Conservation (phyloP, 164 flowering plant genomes). For the Piper longum region DNA sequence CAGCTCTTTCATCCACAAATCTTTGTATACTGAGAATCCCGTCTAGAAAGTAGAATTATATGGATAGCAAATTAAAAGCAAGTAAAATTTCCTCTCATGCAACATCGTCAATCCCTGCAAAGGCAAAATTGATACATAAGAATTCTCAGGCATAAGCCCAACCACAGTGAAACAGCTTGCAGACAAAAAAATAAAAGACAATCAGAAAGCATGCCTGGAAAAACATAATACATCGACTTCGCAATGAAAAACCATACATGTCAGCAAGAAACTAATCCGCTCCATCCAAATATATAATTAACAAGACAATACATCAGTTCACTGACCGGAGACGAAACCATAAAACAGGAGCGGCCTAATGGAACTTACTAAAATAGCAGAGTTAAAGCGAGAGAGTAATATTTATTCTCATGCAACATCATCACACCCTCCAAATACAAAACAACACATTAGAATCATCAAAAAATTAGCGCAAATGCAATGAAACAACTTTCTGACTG, state of each 20-base stretch:
- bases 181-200: too few species aligned
- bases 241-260: neutral
- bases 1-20: slow-evolving; percentile 20
- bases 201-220: neutral
- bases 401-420: too few species aligned
- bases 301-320: too few species aligned
- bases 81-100: neutral
- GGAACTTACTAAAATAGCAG: too few species aligned
- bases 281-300: neutral
- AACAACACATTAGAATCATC: too few species aligned
- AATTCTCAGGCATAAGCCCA: neutral
- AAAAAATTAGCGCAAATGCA: too few species aligned
- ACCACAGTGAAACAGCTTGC: neutral
- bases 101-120: neutral
- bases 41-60: slow-evolving; percentile 36
- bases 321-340: too few species aligned
- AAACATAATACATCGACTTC: neutral
- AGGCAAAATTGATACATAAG: neutral
- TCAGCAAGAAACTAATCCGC: neutral
- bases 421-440: too few species aligned
- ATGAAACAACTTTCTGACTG: too few species aligned
- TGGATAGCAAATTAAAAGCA: slow-evolving; percentile 10
- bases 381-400: too few species aligned
- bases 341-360: too few species aligned
- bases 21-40: slow-evolving; percentile 36